Conservation (phyloP, 805 yeast genomes). For the Wickerhamiella occidentalis region DNA sequence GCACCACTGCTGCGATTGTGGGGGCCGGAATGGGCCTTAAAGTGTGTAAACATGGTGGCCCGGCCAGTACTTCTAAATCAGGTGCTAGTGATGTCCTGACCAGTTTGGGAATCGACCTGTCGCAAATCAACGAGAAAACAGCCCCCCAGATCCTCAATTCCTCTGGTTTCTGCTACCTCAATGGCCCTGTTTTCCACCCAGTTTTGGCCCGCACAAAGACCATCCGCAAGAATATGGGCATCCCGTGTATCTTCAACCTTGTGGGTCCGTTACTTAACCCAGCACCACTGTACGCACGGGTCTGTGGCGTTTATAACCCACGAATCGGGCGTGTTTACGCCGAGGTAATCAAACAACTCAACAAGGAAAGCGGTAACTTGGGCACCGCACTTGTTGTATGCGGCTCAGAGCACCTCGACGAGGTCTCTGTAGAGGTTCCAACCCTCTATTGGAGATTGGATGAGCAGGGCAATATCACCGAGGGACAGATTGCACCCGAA, state of each 20-base stretch:
- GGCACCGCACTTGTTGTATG: slow-evolving; percentile 69
- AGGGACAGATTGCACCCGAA: slow-evolving; percentile 36
- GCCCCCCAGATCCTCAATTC: slow-evolving; percentile 44
- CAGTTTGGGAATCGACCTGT: slow-evolving; percentile 70
- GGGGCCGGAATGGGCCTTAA: slow-evolving; percentile 77
- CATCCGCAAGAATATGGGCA: slow-evolving; percentile 65
- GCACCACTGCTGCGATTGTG: slow-evolving; percentile 88
- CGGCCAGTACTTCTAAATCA: slow-evolving; percentile 83
- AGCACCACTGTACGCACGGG: slow-evolving; percentile 62
- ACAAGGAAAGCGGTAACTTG: slow-evolving; percentile 35
- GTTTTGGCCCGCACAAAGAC: slow-evolving; percentile 77
- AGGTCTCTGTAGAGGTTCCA: slow-evolving; percentile 78
- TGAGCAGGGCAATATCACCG: slow-evolving; percentile 28
- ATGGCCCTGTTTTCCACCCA: slow-evolving; percentile 90
- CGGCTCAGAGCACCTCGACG: slow-evolving; percentile 88
- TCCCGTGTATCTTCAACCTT: slow-evolving; percentile 89
- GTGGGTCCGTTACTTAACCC: slow-evolving; percentile 93
- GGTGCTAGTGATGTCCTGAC: slow-evolving; percentile 88
- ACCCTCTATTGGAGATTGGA: slow-evolving; percentile 70
- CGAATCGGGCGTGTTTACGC: slow-evolving; percentile 75
- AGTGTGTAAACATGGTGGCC: slow-evolving; percentile 94
- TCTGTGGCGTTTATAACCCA: slow-evolving; percentile 81
- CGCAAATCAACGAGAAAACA: slow-evolving; percentile 49
- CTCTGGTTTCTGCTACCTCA: slow-evolving; percentile 51
- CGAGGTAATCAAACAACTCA: slow-evolving; percentile 57